Percentiles rank a stretch among this genome's conserved stretches.
Evolutionary conservation across 1,139 yeast species (phyloP).

Genomic region (Neolecta irregularis): DNA sequence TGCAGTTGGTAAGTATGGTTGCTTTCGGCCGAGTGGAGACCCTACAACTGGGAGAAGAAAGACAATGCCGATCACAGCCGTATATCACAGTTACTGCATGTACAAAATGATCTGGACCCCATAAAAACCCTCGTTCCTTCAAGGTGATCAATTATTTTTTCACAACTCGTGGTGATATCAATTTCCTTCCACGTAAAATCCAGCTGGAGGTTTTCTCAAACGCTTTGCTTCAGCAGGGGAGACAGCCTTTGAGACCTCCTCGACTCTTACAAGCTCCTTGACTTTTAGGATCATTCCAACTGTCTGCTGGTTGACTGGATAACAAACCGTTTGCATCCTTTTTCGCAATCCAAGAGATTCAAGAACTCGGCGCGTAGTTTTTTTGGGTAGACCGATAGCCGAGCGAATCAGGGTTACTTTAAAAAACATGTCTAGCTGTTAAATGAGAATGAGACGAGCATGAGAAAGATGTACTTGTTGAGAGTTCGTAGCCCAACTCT

Average conservation of each 20-base stretch:
- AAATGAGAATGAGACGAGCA: too few relatives aligned
- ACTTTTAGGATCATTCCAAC: constrained; percentile 77
- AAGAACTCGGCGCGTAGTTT: constrained; percentile 43
- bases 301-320: constrained; percentile 54
- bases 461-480: too few relatives aligned
- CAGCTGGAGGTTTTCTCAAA: constrained; percentile 49
- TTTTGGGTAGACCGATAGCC: constrained; percentile 68
- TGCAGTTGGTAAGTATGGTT: too few relatives aligned
- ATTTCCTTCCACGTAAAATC: constrained; percentile 32
- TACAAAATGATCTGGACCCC: constrained; percentile 13
- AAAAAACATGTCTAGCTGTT: background rate
- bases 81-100: too few relatives aligned
- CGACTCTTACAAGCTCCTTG: constrained; percentile 80
- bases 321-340: constrained; percentile 62
- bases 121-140: too few relatives aligned
- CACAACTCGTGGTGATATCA: too few relatives aligned
- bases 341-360: constrained; percentile 58
- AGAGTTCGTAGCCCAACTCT: too few relatives aligned
- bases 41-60: too few relatives aligned
- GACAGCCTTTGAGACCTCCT: constrained; percentile 43
- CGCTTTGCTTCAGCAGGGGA: constrained; percentile 37
- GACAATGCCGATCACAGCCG: too few relatives aligned
- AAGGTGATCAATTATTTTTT: too few relatives aligned
- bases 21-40: too few relatives aligned
- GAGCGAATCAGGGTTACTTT: constrained; percentile 45